A percentile compares a stretch with the other conserved stretches of the same genome.
Conservation (phyloP, 2,329 filamentous ascomycete genomes). For the Plectosphaerella plurivora region DNA sequence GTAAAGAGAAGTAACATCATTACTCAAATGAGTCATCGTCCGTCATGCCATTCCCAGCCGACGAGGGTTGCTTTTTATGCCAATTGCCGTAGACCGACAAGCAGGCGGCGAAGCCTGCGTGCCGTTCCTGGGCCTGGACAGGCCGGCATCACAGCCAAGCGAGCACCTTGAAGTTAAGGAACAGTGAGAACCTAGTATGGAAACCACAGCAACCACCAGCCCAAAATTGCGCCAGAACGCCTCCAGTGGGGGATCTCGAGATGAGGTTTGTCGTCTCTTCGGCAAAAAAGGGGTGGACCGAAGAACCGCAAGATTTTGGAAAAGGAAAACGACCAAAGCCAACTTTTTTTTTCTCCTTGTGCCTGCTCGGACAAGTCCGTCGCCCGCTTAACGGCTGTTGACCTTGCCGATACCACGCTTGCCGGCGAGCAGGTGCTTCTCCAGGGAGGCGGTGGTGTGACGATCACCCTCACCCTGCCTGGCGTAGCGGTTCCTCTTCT, state of each 20-base stretch:
- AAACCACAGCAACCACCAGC: not conserved
- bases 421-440: slow-evolving; percentile 88
- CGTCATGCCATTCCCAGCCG: not conserved
- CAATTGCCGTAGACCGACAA: too few relatives aligned
- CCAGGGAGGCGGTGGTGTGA: slow-evolving; percentile 73
- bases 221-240: not conserved
- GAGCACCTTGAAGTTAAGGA: not conserved
- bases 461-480: slow-evolving; percentile 95
- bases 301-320: slow-evolving; percentile 1
- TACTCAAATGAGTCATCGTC: not conserved
- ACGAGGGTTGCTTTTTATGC: not conserved
- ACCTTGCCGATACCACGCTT: slow-evolving; percentile 95
- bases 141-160: too few relatives aligned
- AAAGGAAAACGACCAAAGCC: slow-evolving; percentile 1
- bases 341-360: slow-evolving; percentile 7
- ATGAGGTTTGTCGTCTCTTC: not conserved
- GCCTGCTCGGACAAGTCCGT: not conserved
- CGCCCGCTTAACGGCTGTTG: slow-evolving; percentile 52
- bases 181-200: not conserved
- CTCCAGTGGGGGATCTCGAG: not conserved
- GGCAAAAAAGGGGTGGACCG: not conserved
- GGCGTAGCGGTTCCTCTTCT: slow-evolving; percentile 98
- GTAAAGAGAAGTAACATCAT: not conserved
- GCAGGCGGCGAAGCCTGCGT: too few relatives aligned
- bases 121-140: too few relatives aligned